A percentile compares a stretch with the other conserved stretches of the same genome.
Evolutionary conservation across 768 basidiomycete genomes (phyloP).

Genomic region (Lyophyllum semitale): DNA sequence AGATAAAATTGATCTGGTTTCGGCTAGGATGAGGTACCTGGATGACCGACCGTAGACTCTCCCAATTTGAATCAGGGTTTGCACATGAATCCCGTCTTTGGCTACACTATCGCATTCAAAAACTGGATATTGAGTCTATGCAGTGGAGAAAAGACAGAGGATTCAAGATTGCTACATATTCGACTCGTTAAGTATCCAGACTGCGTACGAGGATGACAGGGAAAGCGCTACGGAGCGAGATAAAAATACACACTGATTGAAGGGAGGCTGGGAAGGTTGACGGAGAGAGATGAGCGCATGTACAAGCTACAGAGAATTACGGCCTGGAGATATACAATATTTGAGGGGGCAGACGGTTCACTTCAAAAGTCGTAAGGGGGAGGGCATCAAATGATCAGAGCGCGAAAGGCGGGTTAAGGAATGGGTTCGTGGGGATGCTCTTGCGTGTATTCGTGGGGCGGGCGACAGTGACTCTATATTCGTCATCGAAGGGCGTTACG

Average conservation of each 20-base stretch:
- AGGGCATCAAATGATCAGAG: not conserved
- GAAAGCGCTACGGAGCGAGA: not conserved
- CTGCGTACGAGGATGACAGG: not conserved
- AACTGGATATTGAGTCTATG: not conserved
- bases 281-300: too few species aligned
- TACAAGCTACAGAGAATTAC: conserved; percentile 4
- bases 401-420: conserved; percentile 21
- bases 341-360: too few species aligned
- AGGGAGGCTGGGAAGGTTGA: not conserved
- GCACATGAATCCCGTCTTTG: too few species aligned
- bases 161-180: conserved; percentile 5
- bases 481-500: conserved; percentile 80
- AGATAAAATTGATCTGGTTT: too few species aligned
- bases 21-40: too few species aligned
- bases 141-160: not conserved
- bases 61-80: too few species aligned
- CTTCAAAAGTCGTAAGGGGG: too few species aligned
- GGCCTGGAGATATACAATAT: not conserved
- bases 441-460: conserved; percentile 33
- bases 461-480: conserved; percentile 39
- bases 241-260: conserved; percentile 5
- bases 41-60: too few species aligned
- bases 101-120: too few species aligned
- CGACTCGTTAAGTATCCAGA: conserved; percentile 1
- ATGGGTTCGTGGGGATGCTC: conserved; percentile 57